phyloP scores from a whole-genome alignment of 202 grass and related monocot genomes.

The Zizania palustris region DNA sequence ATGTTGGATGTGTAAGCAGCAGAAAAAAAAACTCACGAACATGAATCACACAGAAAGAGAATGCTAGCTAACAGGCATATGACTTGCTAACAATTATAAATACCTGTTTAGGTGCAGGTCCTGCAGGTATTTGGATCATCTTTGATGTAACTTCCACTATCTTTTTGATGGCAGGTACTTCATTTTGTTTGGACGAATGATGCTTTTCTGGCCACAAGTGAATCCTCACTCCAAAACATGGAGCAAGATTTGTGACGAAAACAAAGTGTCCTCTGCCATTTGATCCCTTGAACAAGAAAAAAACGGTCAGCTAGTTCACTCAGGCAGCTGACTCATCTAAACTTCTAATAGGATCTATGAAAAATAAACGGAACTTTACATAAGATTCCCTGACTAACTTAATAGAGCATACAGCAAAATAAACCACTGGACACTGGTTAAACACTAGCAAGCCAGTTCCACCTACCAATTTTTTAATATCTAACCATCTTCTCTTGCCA shows the following conservation, averaged over 20 bases:
- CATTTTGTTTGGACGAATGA: conserved; percentile 43
- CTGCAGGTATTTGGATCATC: conserved; percentile 89
- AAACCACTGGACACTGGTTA: neutral
- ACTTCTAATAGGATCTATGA: conserved; percentile 26
- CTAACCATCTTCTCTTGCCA: conserved; percentile 94
- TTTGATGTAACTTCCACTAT: conserved; percentile 88
- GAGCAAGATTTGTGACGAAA: conserved; percentile 96
- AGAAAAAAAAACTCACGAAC: conserved; percentile 5
- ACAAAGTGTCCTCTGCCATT: conserved; percentile 78
- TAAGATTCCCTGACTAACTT: conserved; percentile 22
- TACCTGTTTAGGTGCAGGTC: conserved; percentile 88
- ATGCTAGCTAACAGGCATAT: conserved; percentile 20
- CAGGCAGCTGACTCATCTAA: conserved; percentile 20
- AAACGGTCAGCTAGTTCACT: conserved; percentile 31
- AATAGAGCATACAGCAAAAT: neutral
- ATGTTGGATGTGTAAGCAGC: neutral
- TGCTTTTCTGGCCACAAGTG: conserved; percentile 89
- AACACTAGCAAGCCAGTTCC: conserved; percentile 20
- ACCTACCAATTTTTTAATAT: conserved; percentile 90
- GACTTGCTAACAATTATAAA: conserved; percentile 39
- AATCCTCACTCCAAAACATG: conserved; percentile 94
- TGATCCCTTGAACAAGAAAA: conserved; percentile 60
- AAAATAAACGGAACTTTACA: conserved; percentile 9
- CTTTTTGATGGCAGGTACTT: conserved; percentile 65
- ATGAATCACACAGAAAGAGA: neutral